Evolutionary conservation across 306 rosid species (phyloP), one percentile per base, ranked within the genome.

Genomic region (Phaseolus lunatus): DNA sequence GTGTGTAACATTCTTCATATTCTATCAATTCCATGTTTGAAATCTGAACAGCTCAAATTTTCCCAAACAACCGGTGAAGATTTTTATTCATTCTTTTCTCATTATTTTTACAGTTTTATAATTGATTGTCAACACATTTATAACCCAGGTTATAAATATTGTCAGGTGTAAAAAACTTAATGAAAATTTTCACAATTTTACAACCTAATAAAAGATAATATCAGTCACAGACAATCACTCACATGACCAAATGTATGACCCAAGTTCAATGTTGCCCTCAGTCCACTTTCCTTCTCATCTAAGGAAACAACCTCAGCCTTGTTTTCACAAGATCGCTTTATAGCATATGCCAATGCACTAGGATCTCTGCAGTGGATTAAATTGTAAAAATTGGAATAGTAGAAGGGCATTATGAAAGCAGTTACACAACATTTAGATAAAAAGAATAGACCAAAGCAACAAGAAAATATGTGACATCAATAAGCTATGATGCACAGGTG

Each of bases 181-280:
- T 26, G 43, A 48, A 58, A 67, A 68, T 50, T 31, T 44, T 56
- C 52, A 59, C 59, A 71, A 67, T 53, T 73, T 49, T 31, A 37
- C 78, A 84, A 52, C 37, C 16, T 18, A 65, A 29, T 81, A 73
- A n/a, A 37, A 62, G 48, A 74, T 23, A 74, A 75, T 66, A 23
- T 39, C 56, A 82, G 44, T 57, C 18, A 75, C 49, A 82, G 15
- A 15, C 31, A 75, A 52, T 43, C 13, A 82, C 98, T 88, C 79
- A 96, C 98, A 78, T 96, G 98, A 59, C 98, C 99, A 78, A 96
- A 96, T 70, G 99, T 96, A 84, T 96, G 99, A 59, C 98, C 99
- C 88, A 96, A 86, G 85, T 96, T 96, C 86, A 92, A 77, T 66
- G 93, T 92, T 59, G 97, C 99, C 84, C 99, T 89, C 77, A 95